These are phyloP conservation scores for Deakozyma indianensis DNA, from an alignment of 805 yeast species.

Conservation along the genomic window DNA sequence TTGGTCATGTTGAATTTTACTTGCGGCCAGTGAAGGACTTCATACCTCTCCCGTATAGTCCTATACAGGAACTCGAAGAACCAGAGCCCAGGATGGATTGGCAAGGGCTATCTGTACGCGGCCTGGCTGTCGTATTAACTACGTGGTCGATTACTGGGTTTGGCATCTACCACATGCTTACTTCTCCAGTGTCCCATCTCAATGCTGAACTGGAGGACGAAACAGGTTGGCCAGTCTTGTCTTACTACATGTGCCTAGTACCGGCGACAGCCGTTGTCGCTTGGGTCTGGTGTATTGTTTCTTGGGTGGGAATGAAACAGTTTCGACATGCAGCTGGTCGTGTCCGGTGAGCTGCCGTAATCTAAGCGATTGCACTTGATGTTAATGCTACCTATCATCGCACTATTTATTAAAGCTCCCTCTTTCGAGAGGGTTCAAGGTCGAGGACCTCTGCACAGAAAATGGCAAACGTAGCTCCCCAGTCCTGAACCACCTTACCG, in stretches of 20 bases:
- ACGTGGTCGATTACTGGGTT: slow-evolving; percentile 7
- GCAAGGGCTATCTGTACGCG: slow-evolving; percentile 5
- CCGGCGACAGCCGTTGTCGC: slow-evolving; percentile 23
- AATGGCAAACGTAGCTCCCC: slow-evolving; percentile 21
- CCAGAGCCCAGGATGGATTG: not conserved
- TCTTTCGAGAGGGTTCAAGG: not conserved
- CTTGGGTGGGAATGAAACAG: slow-evolving; percentile 72
- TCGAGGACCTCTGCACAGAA: not conserved
- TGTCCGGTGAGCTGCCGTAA: not conserved
- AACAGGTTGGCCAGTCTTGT: slow-evolving; percentile 25
- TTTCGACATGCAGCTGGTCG: slow-evolving; percentile 48
- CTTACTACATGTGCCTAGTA: slow-evolving; percentile 24
- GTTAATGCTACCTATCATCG: not conserved
- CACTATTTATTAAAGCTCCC: not conserved
- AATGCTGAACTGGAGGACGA: slow-evolving; percentile 10
- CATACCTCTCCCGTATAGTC: not conserved
- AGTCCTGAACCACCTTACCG: slow-evolving; percentile 26
- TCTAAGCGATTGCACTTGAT: not conserved
- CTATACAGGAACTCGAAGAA: not conserved
- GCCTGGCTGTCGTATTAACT: slow-evolving; percentile 3
- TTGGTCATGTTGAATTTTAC: not conserved
- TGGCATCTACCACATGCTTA: slow-evolving; percentile 5
- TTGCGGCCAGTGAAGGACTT: not conserved
- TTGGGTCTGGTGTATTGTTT: slow-evolving; percentile 59
- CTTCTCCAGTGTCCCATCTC: slow-evolving; percentile 5